Conservation (phyloP, 805 yeast species). For the Myxozyma geophila region DNA sequence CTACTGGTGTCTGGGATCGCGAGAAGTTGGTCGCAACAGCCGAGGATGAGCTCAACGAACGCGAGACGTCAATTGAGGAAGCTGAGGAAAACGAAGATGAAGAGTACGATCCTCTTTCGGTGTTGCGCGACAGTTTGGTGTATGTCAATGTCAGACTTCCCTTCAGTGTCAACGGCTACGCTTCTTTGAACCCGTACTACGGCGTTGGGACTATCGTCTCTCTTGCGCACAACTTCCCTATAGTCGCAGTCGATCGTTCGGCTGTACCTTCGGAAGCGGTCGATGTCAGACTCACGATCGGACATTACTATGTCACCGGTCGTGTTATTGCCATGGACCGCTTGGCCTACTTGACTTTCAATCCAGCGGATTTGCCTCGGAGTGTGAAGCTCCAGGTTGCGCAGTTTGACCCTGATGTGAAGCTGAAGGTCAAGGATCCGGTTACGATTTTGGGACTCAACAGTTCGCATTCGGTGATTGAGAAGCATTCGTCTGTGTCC, state of each 20-base stretch:
- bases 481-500: conserved; percentile 21
- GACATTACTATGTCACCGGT: conserved; percentile 28
- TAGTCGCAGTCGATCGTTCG: conserved; percentile 32
- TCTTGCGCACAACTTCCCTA: conserved; percentile 21
- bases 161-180: conserved; percentile 35
- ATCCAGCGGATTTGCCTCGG: conserved; percentile 20
- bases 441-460: conserved; percentile 26
- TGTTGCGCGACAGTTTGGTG: conserved; percentile 28
- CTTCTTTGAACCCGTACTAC: conserved; percentile 28
- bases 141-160: conserved; percentile 34
- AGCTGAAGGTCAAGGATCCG: conserved; percentile 20
- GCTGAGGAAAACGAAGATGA: conserved; percentile 24
- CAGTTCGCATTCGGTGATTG: conserved; percentile 20
- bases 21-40: background rate
- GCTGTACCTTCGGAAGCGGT: conserved; percentile 33
- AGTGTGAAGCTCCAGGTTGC: conserved; percentile 25
- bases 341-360: conserved; percentile 30
- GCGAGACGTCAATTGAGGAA: background rate
- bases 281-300: conserved; percentile 35
- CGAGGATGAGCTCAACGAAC: background rate
- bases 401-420: conserved; percentile 12
- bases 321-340: conserved; percentile 32
- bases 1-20: conserved; percentile 35
- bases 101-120: conserved; percentile 11
- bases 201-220: conserved; percentile 31